These are phyloP conservation scores for Irpex rosettiformis DNA, from an alignment of 1,284 basidiomycete species.

Conservation along the genomic window DNA sequence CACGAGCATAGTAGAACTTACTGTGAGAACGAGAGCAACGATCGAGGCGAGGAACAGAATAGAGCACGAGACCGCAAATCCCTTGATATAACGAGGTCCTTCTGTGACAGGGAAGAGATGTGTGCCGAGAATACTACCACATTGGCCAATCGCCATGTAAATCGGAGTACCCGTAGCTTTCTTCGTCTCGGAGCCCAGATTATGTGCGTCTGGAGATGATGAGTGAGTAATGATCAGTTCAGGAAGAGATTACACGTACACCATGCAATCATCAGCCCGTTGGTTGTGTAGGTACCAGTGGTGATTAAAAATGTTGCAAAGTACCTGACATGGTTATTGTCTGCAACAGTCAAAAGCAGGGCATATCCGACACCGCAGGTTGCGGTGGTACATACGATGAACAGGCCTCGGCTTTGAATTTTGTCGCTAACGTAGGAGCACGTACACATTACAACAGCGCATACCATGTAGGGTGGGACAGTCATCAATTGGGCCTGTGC, in stretches of 20 bases:
- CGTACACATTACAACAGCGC: conserved; percentile 62
- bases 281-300: conserved; percentile 64
- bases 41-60: conserved; percentile 56
- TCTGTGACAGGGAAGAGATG: conserved; percentile 66
- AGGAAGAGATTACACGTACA: conserved; percentile 42
- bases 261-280: conserved; percentile 69
- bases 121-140: conserved; percentile 67
- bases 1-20: conserved; percentile 26
- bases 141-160: conserved; percentile 75
- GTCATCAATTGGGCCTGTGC: conserved; percentile 66
- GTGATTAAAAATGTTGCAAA: conserved; percentile 71
- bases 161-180: conserved; percentile 71
- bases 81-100: conserved; percentile 60
- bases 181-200: conserved; percentile 76
- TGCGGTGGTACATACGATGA: conserved; percentile 46
- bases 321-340: conserved; percentile 53
- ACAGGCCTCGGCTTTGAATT: conserved; percentile 65
- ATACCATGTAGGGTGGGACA: conserved; percentile 79
- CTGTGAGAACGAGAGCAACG: conserved; percentile 49
- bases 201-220: conserved; percentile 50
- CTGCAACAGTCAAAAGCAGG: conserved; percentile 44
- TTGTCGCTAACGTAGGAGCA: conserved; percentile 72
- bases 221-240: neutral
- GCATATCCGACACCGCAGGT: conserved; percentile 66
- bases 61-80: conserved; percentile 59